These are phyloP conservation scores for Coniochaeta pulveracea DNA, from an alignment of 2,329 filamentous ascomycete genomes.

Conservation along the genomic window DNA sequence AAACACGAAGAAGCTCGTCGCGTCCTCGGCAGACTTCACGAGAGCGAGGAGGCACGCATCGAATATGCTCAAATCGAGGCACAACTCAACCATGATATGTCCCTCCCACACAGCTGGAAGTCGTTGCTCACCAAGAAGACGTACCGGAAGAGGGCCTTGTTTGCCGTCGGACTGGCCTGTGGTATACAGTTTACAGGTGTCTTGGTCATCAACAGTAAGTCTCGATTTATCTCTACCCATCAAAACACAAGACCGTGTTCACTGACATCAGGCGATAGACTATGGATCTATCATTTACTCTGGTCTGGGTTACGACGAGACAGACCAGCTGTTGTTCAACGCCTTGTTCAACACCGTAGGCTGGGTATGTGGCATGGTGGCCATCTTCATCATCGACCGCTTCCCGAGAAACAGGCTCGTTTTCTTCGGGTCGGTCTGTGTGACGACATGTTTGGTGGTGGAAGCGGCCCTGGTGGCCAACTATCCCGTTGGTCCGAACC, in stretches of 20 bases:
- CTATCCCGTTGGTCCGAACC: background rate
- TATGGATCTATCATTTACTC: background rate
- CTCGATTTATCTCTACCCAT: background rate
- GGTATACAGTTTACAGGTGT: too few species aligned
- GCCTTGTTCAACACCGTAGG: background rate
- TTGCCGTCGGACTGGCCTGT: too few species aligned
- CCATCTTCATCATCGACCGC: constrained; percentile 1
- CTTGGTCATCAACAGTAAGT: constrained; percentile 1
- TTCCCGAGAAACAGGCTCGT: background rate
- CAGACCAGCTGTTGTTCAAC: background rate
- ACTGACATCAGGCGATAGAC: background rate
- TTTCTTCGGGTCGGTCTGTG: background rate
- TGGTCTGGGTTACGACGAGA: background rate
- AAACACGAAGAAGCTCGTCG: background rate
- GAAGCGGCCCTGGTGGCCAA: background rate
- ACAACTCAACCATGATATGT: background rate
- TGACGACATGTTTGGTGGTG: background rate
- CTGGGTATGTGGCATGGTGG: background rate
- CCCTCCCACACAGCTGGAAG: background rate
- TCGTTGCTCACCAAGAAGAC: constrained; percentile 1
- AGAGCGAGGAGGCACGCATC: background rate
- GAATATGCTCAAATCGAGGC: background rate
- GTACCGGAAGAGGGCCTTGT: background rate
- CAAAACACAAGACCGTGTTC: background rate
- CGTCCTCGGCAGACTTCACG: background rate